Percentiles rank a stretch among this genome's conserved stretches.
Conservation (phyloP, 371 early-diverging fungal species). For the Nematocida ausubeli region DNA sequence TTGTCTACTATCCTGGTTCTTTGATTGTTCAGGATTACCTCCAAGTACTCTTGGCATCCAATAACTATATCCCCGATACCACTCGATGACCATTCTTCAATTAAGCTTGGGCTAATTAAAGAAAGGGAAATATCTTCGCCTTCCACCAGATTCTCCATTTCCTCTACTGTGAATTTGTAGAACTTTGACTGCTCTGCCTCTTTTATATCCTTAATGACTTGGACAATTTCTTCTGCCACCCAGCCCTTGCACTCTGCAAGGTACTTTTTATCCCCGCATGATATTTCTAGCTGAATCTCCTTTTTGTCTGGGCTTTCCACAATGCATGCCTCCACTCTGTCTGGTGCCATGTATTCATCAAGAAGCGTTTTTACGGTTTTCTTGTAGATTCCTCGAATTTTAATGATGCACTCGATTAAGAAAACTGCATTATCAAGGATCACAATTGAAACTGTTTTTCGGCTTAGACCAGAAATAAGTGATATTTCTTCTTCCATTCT, state of each 20-base stretch:
- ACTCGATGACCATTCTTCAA: background rate
- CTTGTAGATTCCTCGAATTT: conserved; percentile 3
- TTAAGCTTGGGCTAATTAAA: background rate
- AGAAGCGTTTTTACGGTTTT: conserved; percentile 5
- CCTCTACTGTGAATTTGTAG: conserved; percentile 7
- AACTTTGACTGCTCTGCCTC: background rate
- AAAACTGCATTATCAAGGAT: conserved; percentile 47
- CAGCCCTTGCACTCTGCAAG: background rate
- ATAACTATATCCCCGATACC: background rate
- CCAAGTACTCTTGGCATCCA: conserved; percentile 18
- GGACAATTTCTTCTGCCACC: background rate
- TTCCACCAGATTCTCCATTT: background rate
- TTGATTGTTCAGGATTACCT: background rate
- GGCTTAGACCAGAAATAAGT: background rate
- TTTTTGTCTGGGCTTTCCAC: background rate
- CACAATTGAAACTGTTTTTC: conserved; percentile 14
- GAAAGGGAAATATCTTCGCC: background rate
- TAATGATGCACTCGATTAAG: conserved; percentile 23
- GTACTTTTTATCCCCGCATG: background rate
- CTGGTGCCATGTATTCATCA: conserved; percentile 9
- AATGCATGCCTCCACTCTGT: background rate
- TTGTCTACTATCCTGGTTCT: background rate
- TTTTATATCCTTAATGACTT: background rate
- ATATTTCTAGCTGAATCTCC: background rate
- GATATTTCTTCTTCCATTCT: conserved; percentile 15